These are phyloP conservation scores for Fusarium veterinarium DNA, from an alignment of 2,329 filamentous ascomycete genomes.

Conservation along the genomic window DNA sequence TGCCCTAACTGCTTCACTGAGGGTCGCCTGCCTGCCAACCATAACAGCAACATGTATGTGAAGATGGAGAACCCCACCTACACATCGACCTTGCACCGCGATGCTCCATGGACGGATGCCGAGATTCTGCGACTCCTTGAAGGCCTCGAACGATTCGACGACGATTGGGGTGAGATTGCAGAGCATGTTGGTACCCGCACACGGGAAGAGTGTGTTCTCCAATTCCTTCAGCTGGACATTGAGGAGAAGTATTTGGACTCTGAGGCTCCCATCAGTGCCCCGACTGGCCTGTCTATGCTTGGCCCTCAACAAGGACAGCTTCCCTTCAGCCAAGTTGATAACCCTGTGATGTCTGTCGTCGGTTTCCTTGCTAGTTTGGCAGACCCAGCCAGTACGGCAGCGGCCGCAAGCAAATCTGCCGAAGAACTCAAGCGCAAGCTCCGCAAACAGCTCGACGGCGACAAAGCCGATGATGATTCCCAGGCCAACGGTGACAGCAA, in stretches of 20 bases:
- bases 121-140: constrained; percentile 92
- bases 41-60: constrained; percentile 82
- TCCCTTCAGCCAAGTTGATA: constrained; percentile 92
- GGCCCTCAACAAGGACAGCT: constrained; percentile 81
- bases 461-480: constrained; percentile 51
- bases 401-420: constrained; percentile 88
- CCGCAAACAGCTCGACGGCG: constrained; percentile 78
- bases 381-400: constrained; percentile 89
- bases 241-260: constrained; percentile 96
- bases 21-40: constrained; percentile 82
- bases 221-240: constrained; percentile 96
- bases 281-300: constrained; percentile 72
- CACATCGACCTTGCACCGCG: constrained; percentile 80
- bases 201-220: constrained; percentile 94
- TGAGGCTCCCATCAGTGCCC: constrained; percentile 64
- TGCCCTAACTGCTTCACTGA: constrained; percentile 93
- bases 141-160: constrained; percentile 90
- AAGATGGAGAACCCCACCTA: constrained; percentile 92
- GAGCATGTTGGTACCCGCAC: constrained; percentile 93
- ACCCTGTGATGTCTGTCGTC: constrained; percentile 96
- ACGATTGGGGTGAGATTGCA: constrained; percentile 94
- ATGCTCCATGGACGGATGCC: constrained; percentile 90
- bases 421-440: constrained; percentile 86
- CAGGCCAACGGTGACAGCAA: constrained; percentile 71
- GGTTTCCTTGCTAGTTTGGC: constrained; percentile 92